phyloP scores from a whole-genome alignment of 805 yeast genomes.

The Candida bentonensis region DNA sequence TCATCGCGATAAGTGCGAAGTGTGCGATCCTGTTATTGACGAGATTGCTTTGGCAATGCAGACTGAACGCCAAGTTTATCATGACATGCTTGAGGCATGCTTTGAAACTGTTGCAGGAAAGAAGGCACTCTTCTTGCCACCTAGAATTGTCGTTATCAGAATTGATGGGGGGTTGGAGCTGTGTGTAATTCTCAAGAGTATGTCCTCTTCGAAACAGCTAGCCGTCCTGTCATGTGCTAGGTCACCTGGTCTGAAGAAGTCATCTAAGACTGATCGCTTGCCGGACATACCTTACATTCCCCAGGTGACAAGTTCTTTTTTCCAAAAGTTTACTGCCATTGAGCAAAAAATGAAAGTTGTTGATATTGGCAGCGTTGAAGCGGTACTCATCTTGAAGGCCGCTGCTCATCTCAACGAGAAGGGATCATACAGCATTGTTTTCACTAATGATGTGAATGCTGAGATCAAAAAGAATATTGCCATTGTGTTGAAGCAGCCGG shows the following conservation, averaged over 20 bases:
- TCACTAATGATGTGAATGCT: neutral
- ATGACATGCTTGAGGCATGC: neutral
- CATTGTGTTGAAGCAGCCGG: neutral
- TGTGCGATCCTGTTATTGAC: neutral
- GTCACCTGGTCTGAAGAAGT: neutral
- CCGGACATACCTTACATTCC: neutral
- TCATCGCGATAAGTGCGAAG: conserved; percentile 17
- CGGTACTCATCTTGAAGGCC: neutral
- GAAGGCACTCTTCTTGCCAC: neutral
- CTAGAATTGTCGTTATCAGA: neutral
- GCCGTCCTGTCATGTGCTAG: neutral
- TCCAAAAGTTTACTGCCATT: neutral
- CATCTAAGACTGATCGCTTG: neutral
- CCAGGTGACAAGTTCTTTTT: neutral
- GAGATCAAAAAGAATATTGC: neutral
- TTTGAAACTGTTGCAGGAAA: neutral
- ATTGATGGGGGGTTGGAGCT: neutral
- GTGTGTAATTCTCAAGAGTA: neutral
- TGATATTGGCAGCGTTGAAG: neutral
- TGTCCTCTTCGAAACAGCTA: neutral
- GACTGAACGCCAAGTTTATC: neutral
- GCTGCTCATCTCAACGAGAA: neutral
- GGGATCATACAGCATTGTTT: neutral
- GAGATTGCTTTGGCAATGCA: neutral
- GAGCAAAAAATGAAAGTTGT: neutral